Evolutionary conservation across 2,329 filamentous ascomycete genomes (phyloP), one percentile per base, ranked within the genome.

Genomic region (Pyrenophora tritici-repentis): DNA sequence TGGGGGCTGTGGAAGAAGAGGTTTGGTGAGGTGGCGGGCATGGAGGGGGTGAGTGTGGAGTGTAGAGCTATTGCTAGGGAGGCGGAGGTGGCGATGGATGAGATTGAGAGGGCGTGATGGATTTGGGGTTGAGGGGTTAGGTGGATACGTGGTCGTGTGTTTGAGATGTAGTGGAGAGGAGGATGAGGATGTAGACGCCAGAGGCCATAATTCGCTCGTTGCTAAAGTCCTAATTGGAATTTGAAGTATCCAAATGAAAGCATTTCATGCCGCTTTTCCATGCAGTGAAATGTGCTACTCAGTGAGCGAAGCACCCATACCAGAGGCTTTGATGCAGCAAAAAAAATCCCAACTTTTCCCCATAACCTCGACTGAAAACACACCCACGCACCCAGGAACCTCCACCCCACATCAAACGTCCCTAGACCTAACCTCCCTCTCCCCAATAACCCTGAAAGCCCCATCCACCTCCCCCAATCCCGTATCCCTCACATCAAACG

Each of bases 401-500:
- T 10, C 29, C 4, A 17, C 13, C 8, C 16, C 22, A 10, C 24
- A 2, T 13, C 40, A 12, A 3, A 6, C 16, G 1, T 22, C 14
- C 6, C 22, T 20, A 26, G 56, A 61, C 2, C n/a, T 14, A 10
- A 59, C 53, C 4, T 47, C 5, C 29, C 33, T 42, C 9, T 9
- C 6, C 3, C 42, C 46, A 7, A 59, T 16, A 1, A 16, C 7
- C 31, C 38, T 31, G 17, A 64, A 52, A 8, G 42, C 42, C 6
- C 8, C 10, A 12, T 58, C 49, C 1, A 61, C 42, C 3, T 8
- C 26, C n/a, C 36, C 22, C 8, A 54, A 17, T 8, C 13, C 42
- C 12, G 32, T 34, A 10, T 31, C 46, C 7, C 48, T 46, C 50
- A 58, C 43, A 33, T 61, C 55, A 41, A 63, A 26, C 10, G 32